Evolutionary conservation across 768 basidiomycete genomes (phyloP).

Genomic region (Tulasnella sp.): DNA sequence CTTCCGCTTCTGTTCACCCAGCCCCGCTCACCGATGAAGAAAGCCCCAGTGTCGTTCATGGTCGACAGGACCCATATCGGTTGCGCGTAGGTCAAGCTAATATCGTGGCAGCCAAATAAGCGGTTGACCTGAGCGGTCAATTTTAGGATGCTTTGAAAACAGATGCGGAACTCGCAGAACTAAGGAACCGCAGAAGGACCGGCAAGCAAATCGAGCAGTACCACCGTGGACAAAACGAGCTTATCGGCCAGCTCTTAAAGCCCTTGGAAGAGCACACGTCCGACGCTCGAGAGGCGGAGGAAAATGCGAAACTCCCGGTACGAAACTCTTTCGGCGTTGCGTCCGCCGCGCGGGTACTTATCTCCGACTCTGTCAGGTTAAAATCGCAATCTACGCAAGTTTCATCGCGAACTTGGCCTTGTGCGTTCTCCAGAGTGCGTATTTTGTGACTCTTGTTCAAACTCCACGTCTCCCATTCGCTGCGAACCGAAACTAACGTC

Average conservation of each 20-base stretch:
- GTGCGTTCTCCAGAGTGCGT: slow-evolving; percentile 65
- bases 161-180: slow-evolving; percentile 56
- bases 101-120: background rate
- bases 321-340: background rate
- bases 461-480: slow-evolving; percentile 7
- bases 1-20: background rate
- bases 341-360: background rate
- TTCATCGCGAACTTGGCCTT: slow-evolving; percentile 71
- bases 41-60: background rate
- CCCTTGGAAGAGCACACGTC: slow-evolving; percentile 85
- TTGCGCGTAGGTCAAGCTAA: background rate
- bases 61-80: background rate
- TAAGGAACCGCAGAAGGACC: slow-evolving; percentile 53
- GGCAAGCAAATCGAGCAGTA: slow-evolving; percentile 64
- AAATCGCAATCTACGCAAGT: slow-evolving; percentile 82
- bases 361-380: slow-evolving; percentile 53
- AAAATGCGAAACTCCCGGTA: slow-evolving; percentile 62
- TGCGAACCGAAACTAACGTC: slow-evolving; percentile 24
- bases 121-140: background rate
- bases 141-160: slow-evolving; percentile 51
- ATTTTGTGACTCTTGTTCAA: background rate
- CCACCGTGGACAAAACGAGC: slow-evolving; percentile 72
- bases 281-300: slow-evolving; percentile 69
- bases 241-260: slow-evolving; percentile 80
- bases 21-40: background rate